Conservation (phyloP, 257 asterid species). For the Paraleonurus japonicus region DNA sequence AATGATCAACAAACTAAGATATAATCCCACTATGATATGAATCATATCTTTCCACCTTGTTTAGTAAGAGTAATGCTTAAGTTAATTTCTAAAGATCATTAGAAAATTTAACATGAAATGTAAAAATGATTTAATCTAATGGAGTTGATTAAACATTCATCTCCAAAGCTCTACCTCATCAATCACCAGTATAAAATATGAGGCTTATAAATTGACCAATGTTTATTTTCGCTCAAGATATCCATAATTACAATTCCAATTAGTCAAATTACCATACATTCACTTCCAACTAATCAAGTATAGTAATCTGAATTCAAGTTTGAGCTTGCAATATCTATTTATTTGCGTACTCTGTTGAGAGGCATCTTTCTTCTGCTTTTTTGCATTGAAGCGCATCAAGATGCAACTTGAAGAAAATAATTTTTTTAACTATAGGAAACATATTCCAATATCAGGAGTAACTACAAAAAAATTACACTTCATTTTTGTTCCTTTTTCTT, state of each 20-base stretch:
- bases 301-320: background rate
- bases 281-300: background rate
- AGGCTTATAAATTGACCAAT: background rate
- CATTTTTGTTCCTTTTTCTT: no score
- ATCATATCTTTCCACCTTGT: background rate
- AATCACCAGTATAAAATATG: background rate
- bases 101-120: background rate
- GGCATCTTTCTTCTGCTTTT: background rate
- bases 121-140: background rate
- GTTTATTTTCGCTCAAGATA: background rate
- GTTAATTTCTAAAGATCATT: background rate
- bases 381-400: background rate
- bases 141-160: background rate
- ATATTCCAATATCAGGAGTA: background rate
- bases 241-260: background rate
- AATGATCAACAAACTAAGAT: background rate
- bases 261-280: no score
- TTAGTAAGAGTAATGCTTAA: background rate
- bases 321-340: background rate
- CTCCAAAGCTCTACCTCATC: no score
- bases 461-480: background rate
- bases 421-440: background rate
- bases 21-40: background rate
- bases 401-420: background rate
- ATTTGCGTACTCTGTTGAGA: background rate